These are phyloP conservation scores for Ustilago vetiveriae DNA, from an alignment of 1,284 basidiomycete genomes.

Conservation along the genomic window DNA sequence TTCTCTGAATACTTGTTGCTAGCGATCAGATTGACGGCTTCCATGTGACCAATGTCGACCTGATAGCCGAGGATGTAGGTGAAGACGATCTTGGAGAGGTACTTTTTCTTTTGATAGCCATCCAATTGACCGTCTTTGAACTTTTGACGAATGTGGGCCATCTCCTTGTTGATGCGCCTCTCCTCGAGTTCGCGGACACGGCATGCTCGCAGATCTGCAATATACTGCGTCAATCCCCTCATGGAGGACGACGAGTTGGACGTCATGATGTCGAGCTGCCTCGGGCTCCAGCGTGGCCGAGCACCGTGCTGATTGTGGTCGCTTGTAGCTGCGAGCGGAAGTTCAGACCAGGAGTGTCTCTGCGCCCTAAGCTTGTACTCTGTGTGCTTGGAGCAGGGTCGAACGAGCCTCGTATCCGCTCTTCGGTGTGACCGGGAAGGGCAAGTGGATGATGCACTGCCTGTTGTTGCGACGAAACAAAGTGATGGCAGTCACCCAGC, in stretches of 20 bases:
- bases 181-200: conserved; percentile 74
- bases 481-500: too few relatives aligned
- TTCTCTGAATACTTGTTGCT: conserved; percentile 97
- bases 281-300: too few relatives aligned
- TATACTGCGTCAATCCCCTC: conserved; percentile 76
- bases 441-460: too few relatives aligned
- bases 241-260: conserved; percentile 52
- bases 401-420: too few relatives aligned
- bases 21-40: conserved; percentile 96
- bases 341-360: too few relatives aligned
- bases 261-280: conserved; percentile 17
- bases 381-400: too few relatives aligned
- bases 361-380: too few relatives aligned
- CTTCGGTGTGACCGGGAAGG: too few relatives aligned
- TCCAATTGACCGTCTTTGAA: conserved; percentile 99
- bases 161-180: conserved; percentile 98
- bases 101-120: conserved; percentile 99
- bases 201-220: conserved; percentile 94
- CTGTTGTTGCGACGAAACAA: too few relatives aligned
- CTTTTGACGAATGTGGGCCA: conserved; percentile 99
- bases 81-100: conserved; percentile 89
- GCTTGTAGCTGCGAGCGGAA: too few relatives aligned
- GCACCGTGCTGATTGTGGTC: too few relatives aligned
- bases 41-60: conserved; percentile 99
- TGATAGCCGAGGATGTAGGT: conserved; percentile 99